phyloP scores from a whole-genome alignment of 1,139 yeast species.

The Hanseniaspora uvarum region DNA sequence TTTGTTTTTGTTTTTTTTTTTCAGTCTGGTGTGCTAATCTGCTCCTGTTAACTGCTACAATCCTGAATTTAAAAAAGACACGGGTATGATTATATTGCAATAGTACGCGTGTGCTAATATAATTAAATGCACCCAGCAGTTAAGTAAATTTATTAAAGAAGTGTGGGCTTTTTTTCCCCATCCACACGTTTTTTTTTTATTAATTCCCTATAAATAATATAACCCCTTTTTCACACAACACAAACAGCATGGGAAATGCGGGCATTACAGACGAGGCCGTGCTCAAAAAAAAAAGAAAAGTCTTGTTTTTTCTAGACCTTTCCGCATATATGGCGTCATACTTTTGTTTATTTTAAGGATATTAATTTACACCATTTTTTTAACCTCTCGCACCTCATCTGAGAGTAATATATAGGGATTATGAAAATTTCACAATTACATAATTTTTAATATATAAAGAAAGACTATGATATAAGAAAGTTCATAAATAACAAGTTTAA shows the following conservation, averaged over 20 bases:
- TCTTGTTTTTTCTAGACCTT: not conserved
- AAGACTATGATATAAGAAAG: not conserved
- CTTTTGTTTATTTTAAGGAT: not conserved
- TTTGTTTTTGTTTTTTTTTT: too few species aligned
- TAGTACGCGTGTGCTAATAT: too few species aligned
- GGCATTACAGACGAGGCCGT: not conserved
- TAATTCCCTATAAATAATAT: not conserved
- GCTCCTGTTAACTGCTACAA: too few species aligned
- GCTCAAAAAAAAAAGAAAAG: not conserved
- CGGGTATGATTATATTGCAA: too few species aligned
- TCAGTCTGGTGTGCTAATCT: too few species aligned
- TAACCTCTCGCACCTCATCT: slow-evolving; percentile 7
- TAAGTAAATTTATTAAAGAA: too few species aligned
- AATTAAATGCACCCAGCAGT: too few species aligned
- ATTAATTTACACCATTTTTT: slow-evolving; percentile 4
- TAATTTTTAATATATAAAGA: not conserved
- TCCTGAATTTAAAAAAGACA: too few species aligned
- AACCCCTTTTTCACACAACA: not conserved
- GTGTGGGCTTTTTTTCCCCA: too few species aligned
- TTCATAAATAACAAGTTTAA: not conserved
- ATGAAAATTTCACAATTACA: not conserved
- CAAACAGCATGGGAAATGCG: not conserved
- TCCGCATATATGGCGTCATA: slow-evolving; percentile 2
- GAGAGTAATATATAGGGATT: not conserved
- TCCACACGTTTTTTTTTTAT: not conserved